Conservation (phyloP, 441 rosid genomes). For the Syzygium malaccense region DNA sequence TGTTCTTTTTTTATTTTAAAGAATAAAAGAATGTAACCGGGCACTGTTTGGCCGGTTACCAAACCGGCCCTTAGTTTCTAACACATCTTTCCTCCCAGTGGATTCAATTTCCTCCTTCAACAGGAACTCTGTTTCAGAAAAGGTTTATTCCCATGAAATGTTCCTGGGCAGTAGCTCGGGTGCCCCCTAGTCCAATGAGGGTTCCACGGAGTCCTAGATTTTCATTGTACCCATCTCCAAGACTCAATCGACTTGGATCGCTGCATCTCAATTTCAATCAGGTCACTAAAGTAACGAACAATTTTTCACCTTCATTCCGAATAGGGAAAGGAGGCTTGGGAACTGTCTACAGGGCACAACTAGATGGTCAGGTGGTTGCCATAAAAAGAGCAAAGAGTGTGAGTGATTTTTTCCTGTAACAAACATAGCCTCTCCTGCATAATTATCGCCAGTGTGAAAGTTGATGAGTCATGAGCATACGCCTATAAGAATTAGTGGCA, state of each 20-base stretch:
- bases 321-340: slow-evolving; percentile 94
- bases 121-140: slow-evolving; percentile 48
- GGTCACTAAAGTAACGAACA: slow-evolving; percentile 55
- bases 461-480: neutral
- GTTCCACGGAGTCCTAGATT: slow-evolving; percentile 30
- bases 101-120: slow-evolving; percentile 54
- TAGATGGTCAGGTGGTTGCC: slow-evolving; percentile 79
- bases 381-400: slow-evolving; percentile 96
- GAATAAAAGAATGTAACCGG: accelerated
- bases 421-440: neutral
- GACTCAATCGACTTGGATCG: slow-evolving; percentile 55
- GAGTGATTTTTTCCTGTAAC: neutral
- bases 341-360: slow-evolving; percentile 62
- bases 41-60: neutral
- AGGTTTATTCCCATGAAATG: neutral
- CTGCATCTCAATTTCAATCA: slow-evolving; percentile 56
- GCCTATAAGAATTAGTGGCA: neutral
- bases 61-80: neutral
- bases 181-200: slow-evolving; percentile 66
- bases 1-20: accelerated
- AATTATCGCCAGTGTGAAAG: neutral
- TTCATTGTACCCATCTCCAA: slow-evolving; percentile 50
- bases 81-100: slow-evolving; percentile 34
- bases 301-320: slow-evolving; percentile 47
- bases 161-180: neutral